phyloP scores from a whole-genome alignment of 768 basidiomycete species.

The Psilocybe tampanensis region DNA sequence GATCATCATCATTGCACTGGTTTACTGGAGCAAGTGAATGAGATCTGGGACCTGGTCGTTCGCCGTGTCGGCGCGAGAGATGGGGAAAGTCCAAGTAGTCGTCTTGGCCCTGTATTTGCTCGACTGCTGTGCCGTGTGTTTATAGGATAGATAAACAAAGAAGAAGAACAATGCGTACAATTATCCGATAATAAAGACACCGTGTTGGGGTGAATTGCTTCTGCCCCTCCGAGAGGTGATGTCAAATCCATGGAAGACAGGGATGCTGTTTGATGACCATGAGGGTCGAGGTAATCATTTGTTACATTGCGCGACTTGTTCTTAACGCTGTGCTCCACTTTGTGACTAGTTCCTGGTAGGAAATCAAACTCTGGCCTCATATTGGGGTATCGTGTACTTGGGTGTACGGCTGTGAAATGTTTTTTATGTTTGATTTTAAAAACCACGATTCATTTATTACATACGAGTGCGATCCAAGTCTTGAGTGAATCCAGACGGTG shows the following conservation, averaged over 20 bases:
- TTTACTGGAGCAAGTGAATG: too few species aligned
- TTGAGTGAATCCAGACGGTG: background rate
- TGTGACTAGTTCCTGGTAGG: background rate
- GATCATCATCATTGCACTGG: too few species aligned
- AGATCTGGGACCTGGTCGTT: too few species aligned
- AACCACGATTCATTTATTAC: background rate
- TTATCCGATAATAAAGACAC: background rate
- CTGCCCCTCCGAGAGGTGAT: background rate
- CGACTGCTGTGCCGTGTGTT: conserved; percentile 5
- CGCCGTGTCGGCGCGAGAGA: conserved; percentile 32
- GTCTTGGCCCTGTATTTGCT: conserved; percentile 47
- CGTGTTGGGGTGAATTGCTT: background rate
- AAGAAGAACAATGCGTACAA: background rate
- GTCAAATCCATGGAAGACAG: background rate
- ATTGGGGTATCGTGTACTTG: background rate
- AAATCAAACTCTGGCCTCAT: background rate
- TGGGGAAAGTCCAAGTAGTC: conserved; percentile 74
- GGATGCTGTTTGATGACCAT: background rate
- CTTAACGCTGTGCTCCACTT: background rate
- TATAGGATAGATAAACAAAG: too few species aligned
- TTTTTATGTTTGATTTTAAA: background rate
- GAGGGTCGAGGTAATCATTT: background rate
- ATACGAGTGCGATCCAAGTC: conserved; percentile 1
- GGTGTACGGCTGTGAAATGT: background rate
- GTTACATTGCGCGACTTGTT: background rate